Evolutionary conservation across 2,329 filamentous ascomycete species (phyloP).

Genomic region (Ophiocordyceps unilateralis): DNA sequence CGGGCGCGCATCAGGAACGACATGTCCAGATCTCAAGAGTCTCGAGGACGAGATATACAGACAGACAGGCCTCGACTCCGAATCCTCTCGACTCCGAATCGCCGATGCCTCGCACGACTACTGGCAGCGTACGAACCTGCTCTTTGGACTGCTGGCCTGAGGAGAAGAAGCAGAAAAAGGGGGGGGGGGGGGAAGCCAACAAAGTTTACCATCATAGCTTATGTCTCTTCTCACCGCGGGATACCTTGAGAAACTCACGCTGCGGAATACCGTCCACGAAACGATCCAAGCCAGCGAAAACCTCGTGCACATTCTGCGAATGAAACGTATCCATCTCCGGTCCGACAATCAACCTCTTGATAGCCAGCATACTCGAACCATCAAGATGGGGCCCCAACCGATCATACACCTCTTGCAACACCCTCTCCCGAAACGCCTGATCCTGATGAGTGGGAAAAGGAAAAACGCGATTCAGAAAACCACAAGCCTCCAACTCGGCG

Average conservation of each 20-base stretch:
- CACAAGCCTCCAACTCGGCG: slow-evolving; percentile 55
- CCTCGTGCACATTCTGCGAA: slow-evolving; percentile 63
- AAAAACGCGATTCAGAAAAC: slow-evolving; percentile 80
- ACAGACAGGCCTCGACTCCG: slow-evolving; percentile 30
- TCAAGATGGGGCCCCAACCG: slow-evolving; percentile 64
- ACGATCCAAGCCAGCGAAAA: slow-evolving; percentile 67
- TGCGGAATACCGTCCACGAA: slow-evolving; percentile 72
- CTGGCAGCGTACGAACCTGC: slow-evolving; percentile 63
- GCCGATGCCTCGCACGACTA: slow-evolving; percentile 53
- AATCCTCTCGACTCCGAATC: slow-evolving; percentile 33
- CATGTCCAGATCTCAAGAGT: slow-evolving; percentile 17
- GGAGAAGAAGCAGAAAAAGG: no score
- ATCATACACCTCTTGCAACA: slow-evolving; percentile 68
- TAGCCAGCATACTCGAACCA: slow-evolving; percentile 59
- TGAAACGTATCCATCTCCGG: slow-evolving; percentile 60
- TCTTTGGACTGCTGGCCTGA: slow-evolving; percentile 59
- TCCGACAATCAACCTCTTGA: slow-evolving; percentile 67
- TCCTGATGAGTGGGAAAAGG: slow-evolving; percentile 40
- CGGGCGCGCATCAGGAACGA: slow-evolving; percentile 8
- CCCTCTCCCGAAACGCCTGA: slow-evolving; percentile 50
- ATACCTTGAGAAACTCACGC: slow-evolving; percentile 73
- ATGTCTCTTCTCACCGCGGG: slow-evolving; percentile 79
- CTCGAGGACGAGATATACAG: slow-evolving; percentile 28
- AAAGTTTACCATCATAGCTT: slow-evolving; percentile 68
- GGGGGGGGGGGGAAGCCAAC: no score